Conservation (phyloP, 805 yeast species). For the Helenozyma baotianmanensis region DNA sequence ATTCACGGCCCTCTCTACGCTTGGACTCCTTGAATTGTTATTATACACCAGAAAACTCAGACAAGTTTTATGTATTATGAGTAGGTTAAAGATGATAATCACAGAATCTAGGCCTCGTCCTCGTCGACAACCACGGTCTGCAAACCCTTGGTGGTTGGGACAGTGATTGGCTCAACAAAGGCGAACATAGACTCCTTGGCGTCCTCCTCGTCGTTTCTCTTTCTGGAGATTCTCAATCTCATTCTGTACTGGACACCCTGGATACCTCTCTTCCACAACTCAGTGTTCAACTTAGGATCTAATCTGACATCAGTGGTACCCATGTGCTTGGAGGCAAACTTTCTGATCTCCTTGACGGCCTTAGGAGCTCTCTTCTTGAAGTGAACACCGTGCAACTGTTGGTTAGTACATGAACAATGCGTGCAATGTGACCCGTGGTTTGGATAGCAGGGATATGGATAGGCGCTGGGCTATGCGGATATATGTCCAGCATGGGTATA, state of each 20-base stretch:
- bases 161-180: constrained; percentile 95
- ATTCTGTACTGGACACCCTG: constrained; percentile 98
- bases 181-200: constrained; percentile 97
- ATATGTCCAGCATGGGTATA: too few species aligned
- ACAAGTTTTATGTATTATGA: constrained; percentile 17
- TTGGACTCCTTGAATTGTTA: constrained; percentile 4
- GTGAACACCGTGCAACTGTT: constrained; percentile 90
- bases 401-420: constrained; percentile 45
- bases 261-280: constrained; percentile 99
- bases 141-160: constrained; percentile 94
- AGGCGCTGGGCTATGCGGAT: background rate
- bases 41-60: constrained; percentile 4
- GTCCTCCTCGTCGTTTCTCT: constrained; percentile 99
- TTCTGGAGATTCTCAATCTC: constrained; percentile 98
- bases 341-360: constrained; percentile 99
- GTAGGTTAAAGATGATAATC: constrained; percentile 5
- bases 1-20: too few species aligned
- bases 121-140: constrained; percentile 95
- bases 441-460: background rate
- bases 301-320: constrained; percentile 98
- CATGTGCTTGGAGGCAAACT: constrained; percentile 97
- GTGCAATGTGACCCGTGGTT: background rate
- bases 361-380: constrained; percentile 99
- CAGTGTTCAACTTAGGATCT: constrained; percentile 98
- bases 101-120: constrained; percentile 48